A percentile compares a stretch with the other conserved stretches of the same genome.
Conservation (phyloP, 2,329 filamentous ascomycete genomes). For the Aureobasidium sp. region DNA sequence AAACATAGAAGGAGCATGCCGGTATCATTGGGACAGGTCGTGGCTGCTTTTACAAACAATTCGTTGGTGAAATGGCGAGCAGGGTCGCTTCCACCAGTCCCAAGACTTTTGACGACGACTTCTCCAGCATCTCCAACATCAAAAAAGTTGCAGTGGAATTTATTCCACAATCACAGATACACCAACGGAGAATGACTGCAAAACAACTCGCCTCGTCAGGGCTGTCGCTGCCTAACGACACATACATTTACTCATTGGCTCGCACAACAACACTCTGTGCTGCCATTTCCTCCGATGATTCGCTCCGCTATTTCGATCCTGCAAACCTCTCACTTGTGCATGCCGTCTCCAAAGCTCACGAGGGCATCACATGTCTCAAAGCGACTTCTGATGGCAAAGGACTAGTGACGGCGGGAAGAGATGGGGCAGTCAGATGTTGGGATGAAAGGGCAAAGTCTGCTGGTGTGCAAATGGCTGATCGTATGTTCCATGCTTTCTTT, state of each 20-base stretch:
- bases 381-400: constrained; percentile 35
- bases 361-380: constrained; percentile 58
- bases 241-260: constrained; percentile 54
- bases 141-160: background rate
- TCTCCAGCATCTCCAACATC: background rate
- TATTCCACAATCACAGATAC: background rate
- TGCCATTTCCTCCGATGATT: constrained; percentile 63
- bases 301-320: constrained; percentile 59
- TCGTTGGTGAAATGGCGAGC: background rate
- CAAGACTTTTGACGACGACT: constrained; percentile 4
- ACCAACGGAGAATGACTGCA: constrained; percentile 1
- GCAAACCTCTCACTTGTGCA: constrained; percentile 47
- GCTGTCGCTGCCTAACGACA: constrained; percentile 17
- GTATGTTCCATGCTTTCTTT: background rate
- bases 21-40: background rate
- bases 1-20: background rate
- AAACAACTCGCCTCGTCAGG: constrained; percentile 10
- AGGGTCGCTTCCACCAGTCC: background rate
- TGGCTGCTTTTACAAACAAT: background rate
- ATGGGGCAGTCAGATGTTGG: constrained; percentile 61
- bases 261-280: constrained; percentile 40
- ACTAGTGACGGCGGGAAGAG: constrained; percentile 64
- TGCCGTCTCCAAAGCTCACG: constrained; percentile 40
- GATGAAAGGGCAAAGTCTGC: constrained; percentile 49
- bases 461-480: constrained; percentile 22